Conservation (phyloP, 2,329 filamentous ascomycete genomes). For the Ophiostoma ips region DNA sequence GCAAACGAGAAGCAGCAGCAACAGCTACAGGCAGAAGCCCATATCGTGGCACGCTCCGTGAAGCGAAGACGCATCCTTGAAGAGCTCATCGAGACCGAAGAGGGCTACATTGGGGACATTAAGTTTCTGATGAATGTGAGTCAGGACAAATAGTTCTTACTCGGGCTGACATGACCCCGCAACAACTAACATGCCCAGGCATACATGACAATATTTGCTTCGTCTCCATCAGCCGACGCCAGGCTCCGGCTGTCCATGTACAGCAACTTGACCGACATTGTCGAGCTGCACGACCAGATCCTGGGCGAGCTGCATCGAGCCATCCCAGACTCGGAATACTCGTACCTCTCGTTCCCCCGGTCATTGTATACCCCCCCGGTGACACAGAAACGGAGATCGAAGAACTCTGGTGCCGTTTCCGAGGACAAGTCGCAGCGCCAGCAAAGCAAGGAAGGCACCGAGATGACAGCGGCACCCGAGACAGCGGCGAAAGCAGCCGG, state of each 20-base stretch:
- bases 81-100: constrained; percentile 75
- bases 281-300: constrained; percentile 72
- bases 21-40: constrained; percentile 43
- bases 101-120: constrained; percentile 76
- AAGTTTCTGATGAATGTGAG: constrained; percentile 75
- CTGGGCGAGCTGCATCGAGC: constrained; percentile 57
- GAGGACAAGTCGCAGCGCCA: constrained; percentile 26
- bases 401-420: constrained; percentile 32
- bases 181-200: constrained; percentile 34
- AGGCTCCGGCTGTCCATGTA: constrained; percentile 61
- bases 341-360: constrained; percentile 25
- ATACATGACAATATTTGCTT: constrained; percentile 60
- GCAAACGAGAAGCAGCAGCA: constrained; percentile 20
- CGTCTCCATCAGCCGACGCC: constrained; percentile 50
- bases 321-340: constrained; percentile 54
- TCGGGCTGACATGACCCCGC: no score
- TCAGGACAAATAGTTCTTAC: not conserved
- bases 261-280: constrained; percentile 63
- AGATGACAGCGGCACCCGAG: constrained; percentile 42
- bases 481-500: constrained; percentile 47
- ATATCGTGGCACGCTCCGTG: constrained; percentile 54
- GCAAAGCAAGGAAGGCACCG: constrained; percentile 24
- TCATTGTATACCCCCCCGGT: constrained; percentile 13
- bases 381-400: constrained; percentile 26
- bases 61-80: constrained; percentile 70